Evolutionary conservation across 305 asterid genomes (phyloP).

Genomic region (Salvia sclarea): DNA sequence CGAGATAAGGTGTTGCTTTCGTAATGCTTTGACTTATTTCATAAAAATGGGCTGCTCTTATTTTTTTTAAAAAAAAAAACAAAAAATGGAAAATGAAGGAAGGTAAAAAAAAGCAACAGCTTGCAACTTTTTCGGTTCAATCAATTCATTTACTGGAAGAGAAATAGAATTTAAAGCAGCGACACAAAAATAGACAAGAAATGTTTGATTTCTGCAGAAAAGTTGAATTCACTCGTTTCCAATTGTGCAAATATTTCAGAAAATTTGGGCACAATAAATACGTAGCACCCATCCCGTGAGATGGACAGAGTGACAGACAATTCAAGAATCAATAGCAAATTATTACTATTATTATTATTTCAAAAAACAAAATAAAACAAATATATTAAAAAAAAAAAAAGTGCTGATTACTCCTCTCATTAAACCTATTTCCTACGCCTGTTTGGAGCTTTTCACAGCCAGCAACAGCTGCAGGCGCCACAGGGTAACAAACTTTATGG

Average conservation of each 20-base stretch:
- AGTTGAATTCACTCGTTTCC: slow-evolving; percentile 9
- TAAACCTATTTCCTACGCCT: slow-evolving; percentile 32
- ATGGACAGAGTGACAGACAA: slow-evolving; percentile 30
- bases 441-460: slow-evolving; percentile 23
- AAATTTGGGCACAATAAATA: neutral
- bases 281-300: slow-evolving; percentile 28
- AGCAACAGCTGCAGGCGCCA: slow-evolving; percentile 16
- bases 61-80: too few species aligned
- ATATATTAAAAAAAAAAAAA: neutral
- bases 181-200: neutral
- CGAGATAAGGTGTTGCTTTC: neutral
- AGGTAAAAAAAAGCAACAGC: too few species aligned
- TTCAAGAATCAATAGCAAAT: slow-evolving; percentile 16
- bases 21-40: neutral
- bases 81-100: too few species aligned
- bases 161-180: neutral
- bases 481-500: slow-evolving; percentile 17
- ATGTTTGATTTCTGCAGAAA: slow-evolving; percentile 5
- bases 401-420: slow-evolving; percentile 32
- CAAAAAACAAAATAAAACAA: neutral
- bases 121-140: slow-evolving; percentile 2
- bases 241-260: slow-evolving; percentile 6
- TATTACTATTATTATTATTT: neutral
- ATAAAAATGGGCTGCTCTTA: neutral
- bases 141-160: neutral